Base-by-base conservation (phyloP, 2,329 filamentous ascomycete genomes). In the Graphilbum sp. region DNA sequence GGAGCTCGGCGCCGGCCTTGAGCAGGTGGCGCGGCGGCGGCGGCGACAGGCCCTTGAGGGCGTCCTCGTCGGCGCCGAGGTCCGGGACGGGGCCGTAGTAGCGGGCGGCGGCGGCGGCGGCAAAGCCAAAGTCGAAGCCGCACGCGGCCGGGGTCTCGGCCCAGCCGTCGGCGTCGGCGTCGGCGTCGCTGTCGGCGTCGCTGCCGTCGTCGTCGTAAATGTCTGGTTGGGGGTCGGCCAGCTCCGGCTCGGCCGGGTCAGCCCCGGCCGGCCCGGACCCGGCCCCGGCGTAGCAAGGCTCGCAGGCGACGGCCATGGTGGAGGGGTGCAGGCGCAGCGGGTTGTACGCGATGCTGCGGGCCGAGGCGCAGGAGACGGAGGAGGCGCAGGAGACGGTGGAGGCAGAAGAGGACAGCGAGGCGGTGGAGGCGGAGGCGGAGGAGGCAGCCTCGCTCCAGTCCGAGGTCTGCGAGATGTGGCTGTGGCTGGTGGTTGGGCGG, bases 291-390 rank as follows among this genome's bases (percentile, higher is more conserved):
- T 9, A 32, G 30, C 16, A 12, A 20, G 30, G 16, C 17, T 7
- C 17, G 31, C 30, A 23, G 20, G 27, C 32, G 32, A 34, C 30
- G 34, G 36, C 15, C 31, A 20, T 32, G 15, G 36, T 24, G n/a
- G 52, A 36, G 3, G 53, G 54, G 46, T 58, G 53, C 33, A 54
- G 46, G n/a, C 53, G 50, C 25, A 58, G 48, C 10, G 54, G 51
- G 37, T 56, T 50, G 50, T 50, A 55, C 39, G 54, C 52, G 41
- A 40, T 34, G 36, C 21, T 39, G 34, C 17, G 34, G 8, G 25
- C 17, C 20, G 15, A 16, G 24, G 34, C 29, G n/a, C n/a, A n/a
- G 29, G 30, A 18, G 2, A 30, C 11, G 12, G 38, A 42, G 4
- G 36, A 41, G 15, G 27, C 10, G 6, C 5, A n/a, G 3, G 37